Evolutionary conservation across 2,329 filamentous ascomycete genomes (phyloP), one percentile per base, ranked within the genome.

Genomic region (Laburnicola sp.): DNA sequence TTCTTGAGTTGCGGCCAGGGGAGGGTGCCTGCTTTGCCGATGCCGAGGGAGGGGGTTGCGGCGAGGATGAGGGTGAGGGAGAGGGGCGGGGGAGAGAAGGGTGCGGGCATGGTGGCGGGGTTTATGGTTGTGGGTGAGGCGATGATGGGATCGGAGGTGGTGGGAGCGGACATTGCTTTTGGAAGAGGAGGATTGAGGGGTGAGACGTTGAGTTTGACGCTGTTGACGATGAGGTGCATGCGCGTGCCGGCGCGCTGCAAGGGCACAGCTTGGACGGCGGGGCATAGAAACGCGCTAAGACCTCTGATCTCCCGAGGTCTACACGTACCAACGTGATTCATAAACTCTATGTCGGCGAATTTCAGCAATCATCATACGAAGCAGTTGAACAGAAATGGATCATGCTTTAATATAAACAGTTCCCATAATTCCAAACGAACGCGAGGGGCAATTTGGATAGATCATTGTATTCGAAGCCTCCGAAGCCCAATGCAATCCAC

Each of bases 31-130:
- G 81, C 80, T 40, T 83, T 80, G 52, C 94, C 94, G 65, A 99
- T 97, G 70, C 94, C 94, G 79, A 97, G 89, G 64, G 80, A 84
- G 45, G 87, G 86, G n/a, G 92, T 96, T 16, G 92, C 87, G n/a
- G 90, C 93, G 64, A 97, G 91, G 72, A 97, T 88, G 64, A 97
- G 83, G n/a, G 91, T 97, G 47, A 97, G 78, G 59, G 90, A 56
- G 86, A 46, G 77, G 69, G 41, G 48, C 32, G 30, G 37, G 21
- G 21, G 53, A 41, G 40, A 22, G 11, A 28, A 25, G 43, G 59
- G 58, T 16, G 64, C 43, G 37, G 63, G 50, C 60, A 60, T 62
- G n/a, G 52, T 52, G 36, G 48, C 36, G n/a, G 48, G 8, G n/a
- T n/a, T n/a, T n/a, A n/a, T n/a, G n/a, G n/a, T n/a, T 2, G 46